Evolutionary conservation across 2,329 filamentous ascomycete genomes (phyloP), one percentile per base, ranked within the genome.

Genomic region (Aspergillus calidoustus): DNA sequence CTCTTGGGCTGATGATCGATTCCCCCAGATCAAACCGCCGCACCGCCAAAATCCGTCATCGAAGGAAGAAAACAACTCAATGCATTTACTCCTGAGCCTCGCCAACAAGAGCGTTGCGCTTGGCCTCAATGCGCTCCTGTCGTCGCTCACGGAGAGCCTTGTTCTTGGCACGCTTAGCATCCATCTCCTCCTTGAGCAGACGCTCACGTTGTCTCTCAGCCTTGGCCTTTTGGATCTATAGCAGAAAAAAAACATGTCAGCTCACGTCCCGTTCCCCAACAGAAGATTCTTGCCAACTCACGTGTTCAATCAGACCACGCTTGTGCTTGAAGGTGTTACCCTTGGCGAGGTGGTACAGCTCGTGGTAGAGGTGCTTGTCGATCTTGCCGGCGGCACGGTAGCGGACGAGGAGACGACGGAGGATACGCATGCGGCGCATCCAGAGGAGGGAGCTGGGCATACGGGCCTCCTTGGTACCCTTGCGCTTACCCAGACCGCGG

Each of bases 291-390:
- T 9, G 61, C 61, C 60, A 59, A 77, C 95, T 80, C 96, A 99
- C 95, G 87, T 99, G 95, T 89, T 99, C 95, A 82, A 99, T 93
- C 77, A 99, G 90, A 80, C 93, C 95, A 85, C 95, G 91, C 93
- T 98, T 99, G 92, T 99, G 95, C 93, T 99, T 99, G 91, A 99
- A 99, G 83, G 95, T 94, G 91, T 99, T 99, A 96, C 95, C 96
- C 93, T 99, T 99, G 90, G 91, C 95, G 82, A 96, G 87, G 85
- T 97, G 95, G 89, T 99, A 99, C 74, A 99, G 92, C 87, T 98
- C 93, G 89, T 99, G 95, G 90, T 99, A 99, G 68, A 99, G 93
- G 89, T 99, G 95, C 91, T 99, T 99, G 87, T 99, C 95, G 82
- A 99, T 99, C 91, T 99, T 99, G 84, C 96, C 96, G 79, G 91